Conservation (phyloP, 164 flowering plant species). For the Annona cherimola region DNA sequence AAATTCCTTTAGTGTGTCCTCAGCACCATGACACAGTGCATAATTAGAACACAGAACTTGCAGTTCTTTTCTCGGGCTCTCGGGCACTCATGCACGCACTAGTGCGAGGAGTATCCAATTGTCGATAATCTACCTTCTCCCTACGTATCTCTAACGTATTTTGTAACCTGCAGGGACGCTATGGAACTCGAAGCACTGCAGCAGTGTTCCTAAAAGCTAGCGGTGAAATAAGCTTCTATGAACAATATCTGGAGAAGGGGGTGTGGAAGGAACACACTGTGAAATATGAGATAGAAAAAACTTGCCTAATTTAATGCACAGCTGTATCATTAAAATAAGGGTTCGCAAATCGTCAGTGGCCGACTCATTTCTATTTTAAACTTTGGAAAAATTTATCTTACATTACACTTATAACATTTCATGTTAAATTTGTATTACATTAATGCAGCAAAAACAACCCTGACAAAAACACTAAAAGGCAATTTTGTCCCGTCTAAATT, state of each 20-base stretch:
- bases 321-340: background rate
- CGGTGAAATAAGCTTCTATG: conserved; percentile 57
- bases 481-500: no score
- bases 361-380: no score
- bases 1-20: background rate
- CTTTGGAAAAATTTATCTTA: no score
- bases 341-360: background rate
- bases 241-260: conserved; percentile 51
- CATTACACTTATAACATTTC: no score
- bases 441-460: no score
- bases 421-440: no score
- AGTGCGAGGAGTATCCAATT: background rate
- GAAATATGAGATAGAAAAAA: conserved; percentile 28
- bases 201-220: conserved; percentile 34
- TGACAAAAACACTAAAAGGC: no score
- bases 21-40: background rate
- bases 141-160: no score
- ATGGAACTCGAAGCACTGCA: conserved; percentile 66
- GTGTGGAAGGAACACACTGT: conserved; percentile 48
- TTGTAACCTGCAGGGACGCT: conserved; percentile 37
- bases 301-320: background rate
- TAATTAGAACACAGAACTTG: background rate
- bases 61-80: background rate
- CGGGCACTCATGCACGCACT: background rate
- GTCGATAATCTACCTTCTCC: background rate